Evolutionary conservation across 352 stramenopile species (phyloP).

Genomic region (Phytophthora tubulina): DNA sequence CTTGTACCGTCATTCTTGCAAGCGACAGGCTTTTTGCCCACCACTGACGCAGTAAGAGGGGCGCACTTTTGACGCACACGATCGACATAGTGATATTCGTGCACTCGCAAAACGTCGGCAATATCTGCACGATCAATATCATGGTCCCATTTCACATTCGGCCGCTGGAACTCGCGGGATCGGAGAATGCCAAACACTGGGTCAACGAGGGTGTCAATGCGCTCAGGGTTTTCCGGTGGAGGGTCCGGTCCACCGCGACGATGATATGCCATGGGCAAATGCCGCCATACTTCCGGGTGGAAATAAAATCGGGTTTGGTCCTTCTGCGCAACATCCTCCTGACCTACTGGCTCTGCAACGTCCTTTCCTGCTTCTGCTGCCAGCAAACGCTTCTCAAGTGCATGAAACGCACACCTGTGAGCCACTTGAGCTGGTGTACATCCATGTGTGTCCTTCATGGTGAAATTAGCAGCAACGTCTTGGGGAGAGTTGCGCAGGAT

Average conservation of each 20-base stretch:
- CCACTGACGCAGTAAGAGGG: slow-evolving; percentile 38
- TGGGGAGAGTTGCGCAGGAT: slow-evolving; percentile 55
- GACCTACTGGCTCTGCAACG: background rate
- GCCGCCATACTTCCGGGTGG: slow-evolving; percentile 76
- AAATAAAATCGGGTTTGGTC: slow-evolving; percentile 76
- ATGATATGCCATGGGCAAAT: slow-evolving; percentile 82
- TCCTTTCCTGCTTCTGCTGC: slow-evolving; percentile 21
- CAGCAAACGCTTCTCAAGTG: slow-evolving; percentile 42
- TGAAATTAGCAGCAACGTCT: slow-evolving; percentile 29
- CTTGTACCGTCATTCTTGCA: slow-evolving; percentile 27
- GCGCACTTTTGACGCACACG: slow-evolving; percentile 65
- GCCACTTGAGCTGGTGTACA: slow-evolving; percentile 64
- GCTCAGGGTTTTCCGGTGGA: slow-evolving; percentile 92
- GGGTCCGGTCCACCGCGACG: slow-evolving; percentile 69
- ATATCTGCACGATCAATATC: slow-evolving; percentile 81
- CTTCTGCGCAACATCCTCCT: slow-evolving; percentile 10
- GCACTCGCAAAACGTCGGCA: slow-evolving; percentile 90
- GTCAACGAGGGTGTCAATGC: slow-evolving; percentile 89
- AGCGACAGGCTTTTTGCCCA: slow-evolving; percentile 24
- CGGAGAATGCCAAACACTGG: slow-evolving; percentile 75
- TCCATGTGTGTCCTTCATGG: slow-evolving; percentile 57
- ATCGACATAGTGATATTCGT: slow-evolving; percentile 91
- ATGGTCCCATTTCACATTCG: slow-evolving; percentile 70
- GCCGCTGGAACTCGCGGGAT: slow-evolving; percentile 71
- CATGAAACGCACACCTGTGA: slow-evolving; percentile 47